phyloP scores from a whole-genome alignment of 1,284 basidiomycete genomes.

The Rhodotorula sp. region DNA sequence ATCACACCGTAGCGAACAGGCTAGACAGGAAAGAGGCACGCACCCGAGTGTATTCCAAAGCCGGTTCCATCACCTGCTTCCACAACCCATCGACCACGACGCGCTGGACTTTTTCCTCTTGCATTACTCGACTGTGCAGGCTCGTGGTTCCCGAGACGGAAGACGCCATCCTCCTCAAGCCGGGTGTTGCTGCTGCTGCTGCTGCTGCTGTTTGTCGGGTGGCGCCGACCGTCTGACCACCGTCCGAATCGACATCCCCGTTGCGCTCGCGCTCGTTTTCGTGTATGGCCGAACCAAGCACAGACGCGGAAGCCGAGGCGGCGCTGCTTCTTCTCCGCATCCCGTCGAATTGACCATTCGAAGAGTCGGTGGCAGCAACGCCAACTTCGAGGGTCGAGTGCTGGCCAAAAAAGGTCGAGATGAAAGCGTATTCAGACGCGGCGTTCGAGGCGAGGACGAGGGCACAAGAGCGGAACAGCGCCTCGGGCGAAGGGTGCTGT shows the following conservation, averaged over 20 bases:
- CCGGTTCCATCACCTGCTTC: constrained; percentile 88
- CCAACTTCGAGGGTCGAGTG: constrained; percentile 29
- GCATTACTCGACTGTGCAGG: constrained; percentile 37
- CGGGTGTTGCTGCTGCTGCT: too few relatives aligned
- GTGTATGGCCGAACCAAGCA: constrained; percentile 34
- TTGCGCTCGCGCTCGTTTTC: constrained; percentile 38
- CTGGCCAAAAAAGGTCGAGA: constrained; percentile 70
- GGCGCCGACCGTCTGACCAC: neutral
- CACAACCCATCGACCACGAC: constrained; percentile 58
- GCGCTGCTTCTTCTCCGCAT: constrained; percentile 2
- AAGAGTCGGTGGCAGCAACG: neutral
- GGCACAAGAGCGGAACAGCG: constrained; percentile 70
- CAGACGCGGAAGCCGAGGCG: neutral
- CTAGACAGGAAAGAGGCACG: constrained; percentile 28
- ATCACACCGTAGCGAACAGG: neutral
- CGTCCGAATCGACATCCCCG: neutral
- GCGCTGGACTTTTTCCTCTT: constrained; percentile 53
- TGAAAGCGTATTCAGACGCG: constrained; percentile 81
- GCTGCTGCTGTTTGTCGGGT: neutral
- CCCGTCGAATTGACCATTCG: neutral
- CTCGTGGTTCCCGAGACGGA: constrained; percentile 1
- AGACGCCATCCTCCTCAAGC: too few relatives aligned
- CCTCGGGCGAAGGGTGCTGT: constrained; percentile 79
- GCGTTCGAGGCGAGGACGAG: constrained; percentile 91
- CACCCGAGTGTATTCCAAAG: constrained; percentile 76